Evolutionary conservation across 345 rosid genomes (phyloP).

Genomic region (Isatis tinctoria): DNA sequence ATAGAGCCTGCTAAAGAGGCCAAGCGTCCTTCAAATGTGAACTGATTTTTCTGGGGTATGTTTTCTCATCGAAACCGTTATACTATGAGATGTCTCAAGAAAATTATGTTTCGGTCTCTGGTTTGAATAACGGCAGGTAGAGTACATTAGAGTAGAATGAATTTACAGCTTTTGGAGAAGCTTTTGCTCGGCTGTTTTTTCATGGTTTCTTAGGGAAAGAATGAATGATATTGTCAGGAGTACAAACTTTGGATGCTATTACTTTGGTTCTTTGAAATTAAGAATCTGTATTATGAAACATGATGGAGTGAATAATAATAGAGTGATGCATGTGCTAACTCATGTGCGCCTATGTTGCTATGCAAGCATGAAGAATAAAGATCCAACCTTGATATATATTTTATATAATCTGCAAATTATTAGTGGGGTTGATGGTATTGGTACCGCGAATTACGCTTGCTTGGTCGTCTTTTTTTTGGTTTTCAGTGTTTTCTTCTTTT

Average conservation of each 20-base stretch:
- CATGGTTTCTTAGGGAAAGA: slow-evolving; percentile 7
- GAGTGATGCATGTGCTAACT: slow-evolving; percentile 13
- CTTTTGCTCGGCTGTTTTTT: slow-evolving; percentile 3
- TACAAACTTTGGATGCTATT: neutral
- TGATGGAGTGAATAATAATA: neutral
- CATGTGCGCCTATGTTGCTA: slow-evolving; percentile 30
- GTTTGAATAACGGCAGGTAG: slow-evolving; percentile 22
- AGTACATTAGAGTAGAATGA: slow-evolving; percentile 18
- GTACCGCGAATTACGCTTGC: slow-evolving; percentile 31
- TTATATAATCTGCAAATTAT: slow-evolving; percentile 20
- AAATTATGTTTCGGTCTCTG: slow-evolving; percentile 11
- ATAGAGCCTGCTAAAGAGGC: slow-evolving; percentile 49
- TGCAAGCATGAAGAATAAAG: slow-evolving; percentile 16
- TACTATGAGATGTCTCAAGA: neutral
- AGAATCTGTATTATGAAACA: slow-evolving; percentile 11
- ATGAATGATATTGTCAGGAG: neutral
- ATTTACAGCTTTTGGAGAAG: slow-evolving; percentile 5
- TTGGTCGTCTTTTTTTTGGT: neutral
- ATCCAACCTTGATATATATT: slow-evolving; percentile 7
- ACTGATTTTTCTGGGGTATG: slow-evolving; percentile 19
- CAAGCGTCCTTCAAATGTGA: slow-evolving; percentile 50
- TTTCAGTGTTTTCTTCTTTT: neutral
- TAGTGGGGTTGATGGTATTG: slow-evolving; percentile 22
- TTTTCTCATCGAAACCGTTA: slow-evolving; percentile 1
- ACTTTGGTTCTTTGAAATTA: slow-evolving; percentile 8